Evolutionary conservation across 2,329 filamentous ascomycete genomes (phyloP).

Genomic region (Neofusicoccum ribis): DNA sequence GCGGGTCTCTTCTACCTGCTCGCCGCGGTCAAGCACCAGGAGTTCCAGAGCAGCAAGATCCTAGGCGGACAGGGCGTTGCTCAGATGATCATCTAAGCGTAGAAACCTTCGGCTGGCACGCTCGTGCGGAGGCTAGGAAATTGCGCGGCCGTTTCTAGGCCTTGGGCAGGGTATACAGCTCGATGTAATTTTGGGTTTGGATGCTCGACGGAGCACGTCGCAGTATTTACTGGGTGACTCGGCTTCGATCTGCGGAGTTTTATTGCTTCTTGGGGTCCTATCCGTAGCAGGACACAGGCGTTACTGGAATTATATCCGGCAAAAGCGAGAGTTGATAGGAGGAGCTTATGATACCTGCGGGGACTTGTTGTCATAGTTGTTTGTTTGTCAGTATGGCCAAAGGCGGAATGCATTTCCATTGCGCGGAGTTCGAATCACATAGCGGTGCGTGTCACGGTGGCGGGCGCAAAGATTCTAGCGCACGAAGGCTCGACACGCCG

Average conservation of each 20-base stretch:
- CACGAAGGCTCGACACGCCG: not conserved
- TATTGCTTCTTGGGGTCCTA: not conserved
- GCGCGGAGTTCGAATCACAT: slow-evolving; percentile 6
- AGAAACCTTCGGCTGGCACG: not conserved
- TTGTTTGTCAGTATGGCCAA: not conserved
- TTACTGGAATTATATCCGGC: slow-evolving; percentile 15
- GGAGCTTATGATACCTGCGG: slow-evolving; percentile 10
- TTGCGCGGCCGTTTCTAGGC: not conserved
- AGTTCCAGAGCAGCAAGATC: slow-evolving; percentile 91
- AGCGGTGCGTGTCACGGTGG: slow-evolving; percentile 4
- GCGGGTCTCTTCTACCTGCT: slow-evolving; percentile 79
- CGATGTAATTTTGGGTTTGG: slow-evolving; percentile 8
- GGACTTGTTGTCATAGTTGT: slow-evolving; percentile 7
- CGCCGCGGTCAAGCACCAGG: slow-evolving; percentile 79
- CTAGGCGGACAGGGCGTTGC: slow-evolving; percentile 90
- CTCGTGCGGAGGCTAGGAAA: not conserved
- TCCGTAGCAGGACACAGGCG: slow-evolving; percentile 9
- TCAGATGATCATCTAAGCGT: slow-evolving; percentile 86
- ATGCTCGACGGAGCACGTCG: slow-evolving; percentile 9
- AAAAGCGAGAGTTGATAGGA: slow-evolving; percentile 7
- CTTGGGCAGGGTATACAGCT: not conserved
- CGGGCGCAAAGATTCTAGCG: not conserved
- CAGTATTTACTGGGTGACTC: not conserved
- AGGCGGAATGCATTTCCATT: slow-evolving; percentile 8
- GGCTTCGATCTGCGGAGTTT: not conserved